phyloP scores from a whole-genome alignment of 768 basidiomycete genomes.

The Peribolospora baueri region DNA sequence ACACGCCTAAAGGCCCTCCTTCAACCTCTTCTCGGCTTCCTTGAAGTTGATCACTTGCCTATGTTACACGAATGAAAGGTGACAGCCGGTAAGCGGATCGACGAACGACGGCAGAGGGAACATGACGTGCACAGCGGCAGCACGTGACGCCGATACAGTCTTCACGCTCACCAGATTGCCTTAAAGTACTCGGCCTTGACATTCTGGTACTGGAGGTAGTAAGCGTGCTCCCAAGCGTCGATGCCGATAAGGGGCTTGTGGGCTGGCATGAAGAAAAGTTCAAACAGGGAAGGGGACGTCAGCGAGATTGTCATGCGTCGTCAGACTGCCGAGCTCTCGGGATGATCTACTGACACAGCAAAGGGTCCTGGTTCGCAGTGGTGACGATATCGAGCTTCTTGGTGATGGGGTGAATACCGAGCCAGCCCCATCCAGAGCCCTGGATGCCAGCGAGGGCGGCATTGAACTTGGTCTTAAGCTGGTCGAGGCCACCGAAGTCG shows the following conservation, averaged over 20 bases:
- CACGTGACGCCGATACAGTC: no score
- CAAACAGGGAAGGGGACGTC: constrained; percentile 25
- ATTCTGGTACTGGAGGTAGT: constrained; percentile 60
- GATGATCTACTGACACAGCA: constrained; percentile 14
- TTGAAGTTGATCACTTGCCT: constrained; percentile 80
- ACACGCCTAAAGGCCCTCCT: neutral
- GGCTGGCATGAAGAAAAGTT: constrained; percentile 22
- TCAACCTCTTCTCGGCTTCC: constrained; percentile 41
- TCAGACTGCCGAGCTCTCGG: neutral
- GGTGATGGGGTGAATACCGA: constrained; percentile 23
- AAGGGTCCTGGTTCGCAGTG: constrained; percentile 87
- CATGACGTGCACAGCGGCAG: no score
- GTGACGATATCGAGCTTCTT: constrained; percentile 59
- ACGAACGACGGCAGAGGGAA: neutral
- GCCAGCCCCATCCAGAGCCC: constrained; percentile 97
- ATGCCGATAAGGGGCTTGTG: constrained; percentile 81
- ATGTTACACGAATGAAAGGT: neutral
- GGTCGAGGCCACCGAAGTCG: constrained; percentile 70
- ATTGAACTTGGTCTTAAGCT: constrained; percentile 67
- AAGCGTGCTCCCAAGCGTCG: constrained; percentile 95
- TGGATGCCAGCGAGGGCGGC: constrained; percentile 72
- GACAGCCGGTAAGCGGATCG: neutral
- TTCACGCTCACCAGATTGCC: constrained; percentile 38
- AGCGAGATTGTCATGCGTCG: neutral
- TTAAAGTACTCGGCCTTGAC: constrained; percentile 85